Evolutionary conservation across 116 monocot species (phyloP), one percentile per base, ranked within the genome.

Genomic region (Cymodocea nodosa): DNA sequence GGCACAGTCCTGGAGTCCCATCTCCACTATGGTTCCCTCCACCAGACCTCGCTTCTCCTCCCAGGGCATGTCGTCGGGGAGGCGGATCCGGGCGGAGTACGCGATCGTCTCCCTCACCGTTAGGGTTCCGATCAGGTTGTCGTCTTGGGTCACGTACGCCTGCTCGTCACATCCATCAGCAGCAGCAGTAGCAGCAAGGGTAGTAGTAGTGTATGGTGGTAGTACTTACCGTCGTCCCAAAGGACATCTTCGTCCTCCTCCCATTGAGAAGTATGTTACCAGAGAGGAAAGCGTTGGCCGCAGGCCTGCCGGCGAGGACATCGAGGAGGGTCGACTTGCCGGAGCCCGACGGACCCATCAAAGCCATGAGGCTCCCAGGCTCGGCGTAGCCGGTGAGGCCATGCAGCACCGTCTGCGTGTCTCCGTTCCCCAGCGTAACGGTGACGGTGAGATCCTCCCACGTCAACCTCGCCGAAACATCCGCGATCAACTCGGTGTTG

Each of bases 131-230:
- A 92, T 85, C 75, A 92, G 63, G 68, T 77, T 84, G 65, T 92
- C 87, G 23, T 92, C 92, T 71, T 92, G 92, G 0, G 92, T 92
- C 51, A 92, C 87, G 50, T 92, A 92, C 13, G 87, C 92, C 92
- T 90, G 75, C 2, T 1, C 1, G 30, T 30, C 30, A 30, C 30
- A 30, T 30, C 30, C 30, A 3, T 30, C 1, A 30, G 30, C 3
- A 30, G 30, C 30, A 30, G 30, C 30, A 30, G 30, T 3, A 30
- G 30, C 30, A 30, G 30, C 30, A 30, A 30, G 3, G 3, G 30
- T 30, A 30, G 3, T 30, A 30, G 3, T 30, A 30, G 30, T 30
- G 30, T 30, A 30, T 3, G 30, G 30, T 30, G 3, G 30, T 30
- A 30, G 30, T 30, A 30, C 2, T 30, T 30, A 90, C 86, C 20